These are phyloP conservation scores for Antitrichia curtipendula DNA, from an alignment of 225 moss, liverwort and hornwort genomes.

Conservation along the genomic window DNA sequence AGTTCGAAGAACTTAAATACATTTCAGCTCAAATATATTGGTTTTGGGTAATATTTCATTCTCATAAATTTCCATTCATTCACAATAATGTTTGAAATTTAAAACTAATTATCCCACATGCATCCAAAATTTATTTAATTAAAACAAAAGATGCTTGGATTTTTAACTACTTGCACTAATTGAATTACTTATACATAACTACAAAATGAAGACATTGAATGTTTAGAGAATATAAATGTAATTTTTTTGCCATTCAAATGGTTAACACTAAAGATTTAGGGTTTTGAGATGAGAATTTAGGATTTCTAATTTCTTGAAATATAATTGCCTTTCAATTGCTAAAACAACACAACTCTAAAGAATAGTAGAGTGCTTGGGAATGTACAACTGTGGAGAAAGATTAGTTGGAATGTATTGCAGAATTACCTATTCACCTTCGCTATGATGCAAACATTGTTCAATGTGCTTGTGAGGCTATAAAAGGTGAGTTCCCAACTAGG, in stretches of 20 bases:
- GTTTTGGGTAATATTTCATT: not conserved
- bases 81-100: not conserved
- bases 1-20: not conserved
- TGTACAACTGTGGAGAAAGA: not conserved
- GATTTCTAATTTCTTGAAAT: not conserved
- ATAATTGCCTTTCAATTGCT: not conserved
- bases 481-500: no score
- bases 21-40: not conserved
- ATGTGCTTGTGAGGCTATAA: not conserved
- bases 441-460: not conserved
- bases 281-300: no score
- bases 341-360: not conserved
- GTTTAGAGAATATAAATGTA: no score
- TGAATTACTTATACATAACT: not conserved
- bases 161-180: not conserved
- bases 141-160: accelerated
- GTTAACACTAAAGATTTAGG: no score
- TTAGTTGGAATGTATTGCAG: accelerated
- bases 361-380: not conserved
- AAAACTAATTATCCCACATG: not conserved
- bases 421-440: accelerated
- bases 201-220: not conserved
- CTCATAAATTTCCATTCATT: not conserved
- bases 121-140: not conserved
- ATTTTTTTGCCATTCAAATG: no score